Percentiles rank a stretch among this genome's conserved stretches.
Evolutionary conservation across 768 basidiomycete genomes (phyloP).

Genomic region (Tricholoma saponaceum): DNA sequence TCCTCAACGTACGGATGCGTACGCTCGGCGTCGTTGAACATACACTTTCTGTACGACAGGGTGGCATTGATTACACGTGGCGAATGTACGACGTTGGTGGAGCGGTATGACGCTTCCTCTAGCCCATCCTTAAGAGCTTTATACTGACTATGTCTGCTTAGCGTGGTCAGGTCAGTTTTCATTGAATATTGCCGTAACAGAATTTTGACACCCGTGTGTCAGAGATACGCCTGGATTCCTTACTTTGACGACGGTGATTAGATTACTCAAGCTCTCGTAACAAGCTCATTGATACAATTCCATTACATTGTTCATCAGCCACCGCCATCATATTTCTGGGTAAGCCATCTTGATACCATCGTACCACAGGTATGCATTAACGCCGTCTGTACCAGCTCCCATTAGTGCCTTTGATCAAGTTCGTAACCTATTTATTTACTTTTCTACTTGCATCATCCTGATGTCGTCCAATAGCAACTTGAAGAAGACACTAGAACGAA

Average conservation of each 20-base stretch:
- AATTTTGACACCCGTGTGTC: neutral
- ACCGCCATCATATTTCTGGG: slow-evolving; percentile 78
- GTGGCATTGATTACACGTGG: slow-evolving; percentile 64
- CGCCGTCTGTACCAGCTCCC: slow-evolving; percentile 41
- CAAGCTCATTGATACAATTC: neutral
- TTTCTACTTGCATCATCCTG: neutral
- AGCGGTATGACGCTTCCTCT: slow-evolving; percentile 47
- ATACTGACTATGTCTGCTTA: slow-evolving; percentile 19
- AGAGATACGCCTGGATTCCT: slow-evolving; percentile 78
- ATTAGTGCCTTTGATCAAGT: slow-evolving; percentile 86
- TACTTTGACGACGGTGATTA: slow-evolving; percentile 78
- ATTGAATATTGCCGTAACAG: neutral
- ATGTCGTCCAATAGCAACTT: slow-evolving; percentile 48
- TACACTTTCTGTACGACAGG: slow-evolving; percentile 57
- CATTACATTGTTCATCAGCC: slow-evolving; percentile 40
- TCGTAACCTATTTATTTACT: slow-evolving; percentile 8
- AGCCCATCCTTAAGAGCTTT: slow-evolving; percentile 1
- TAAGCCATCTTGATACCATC: slow-evolving; percentile 9
- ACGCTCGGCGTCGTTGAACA: slow-evolving; percentile 79
- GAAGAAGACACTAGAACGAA: slow-evolving; percentile 77
- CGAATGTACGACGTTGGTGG: slow-evolving; percentile 81
- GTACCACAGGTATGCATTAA: neutral
- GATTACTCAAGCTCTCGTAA: slow-evolving; percentile 6
- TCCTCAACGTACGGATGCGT: slow-evolving; percentile 76
- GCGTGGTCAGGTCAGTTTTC: slow-evolving; percentile 52